Evolutionary conservation across 2,329 filamentous ascomycete species (phyloP).

Genomic region (Calonectria pauciramosa): DNA sequence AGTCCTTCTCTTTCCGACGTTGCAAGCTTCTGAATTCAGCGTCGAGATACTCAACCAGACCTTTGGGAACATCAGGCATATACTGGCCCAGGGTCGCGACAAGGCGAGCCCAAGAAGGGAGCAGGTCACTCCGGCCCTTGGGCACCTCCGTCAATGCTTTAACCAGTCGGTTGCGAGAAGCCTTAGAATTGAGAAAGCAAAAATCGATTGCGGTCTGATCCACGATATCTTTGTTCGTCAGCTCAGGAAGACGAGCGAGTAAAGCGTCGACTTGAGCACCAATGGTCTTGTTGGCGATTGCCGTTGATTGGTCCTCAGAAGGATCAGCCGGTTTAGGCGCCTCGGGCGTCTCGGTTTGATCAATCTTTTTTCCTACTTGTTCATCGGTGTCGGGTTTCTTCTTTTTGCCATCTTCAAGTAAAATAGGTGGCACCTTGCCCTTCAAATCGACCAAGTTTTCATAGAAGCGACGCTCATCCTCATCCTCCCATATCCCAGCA

Average conservation of each 20-base stretch:
- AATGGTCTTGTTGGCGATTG: slow-evolving; percentile 97
- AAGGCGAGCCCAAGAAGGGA: slow-evolving; percentile 92
- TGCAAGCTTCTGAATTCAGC: slow-evolving; percentile 97
- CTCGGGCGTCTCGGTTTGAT: slow-evolving; percentile 65
- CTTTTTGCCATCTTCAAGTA: slow-evolving; percentile 95
- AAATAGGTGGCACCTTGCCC: slow-evolving; percentile 92
- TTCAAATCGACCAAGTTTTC: slow-evolving; percentile 96
- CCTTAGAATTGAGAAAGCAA: slow-evolving; percentile 98
- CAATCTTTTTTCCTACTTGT: slow-evolving; percentile 81
- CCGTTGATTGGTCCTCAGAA: slow-evolving; percentile 87
- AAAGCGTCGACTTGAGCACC: slow-evolving; percentile 96
- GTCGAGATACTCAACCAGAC: slow-evolving; percentile 91
- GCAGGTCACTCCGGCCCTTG: slow-evolving; percentile 90
- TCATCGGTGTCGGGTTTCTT: slow-evolving; percentile 89
- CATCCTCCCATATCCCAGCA: slow-evolving; percentile 97
- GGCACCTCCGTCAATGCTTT: slow-evolving; percentile 96
- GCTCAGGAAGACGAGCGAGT: slow-evolving; percentile 87
- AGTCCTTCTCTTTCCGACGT: slow-evolving; percentile 97
- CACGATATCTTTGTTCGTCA: slow-evolving; percentile 91
- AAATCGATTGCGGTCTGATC: slow-evolving; percentile 96
- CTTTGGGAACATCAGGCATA: slow-evolving; percentile 94
- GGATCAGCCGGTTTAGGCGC: slow-evolving; percentile 66
- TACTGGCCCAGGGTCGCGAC: slow-evolving; percentile 95
- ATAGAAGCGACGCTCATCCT: slow-evolving; percentile 97
- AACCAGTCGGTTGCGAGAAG: slow-evolving; percentile 92